A percentile compares a stretch with the other conserved stretches of the same genome.
phyloP scores from a whole-genome alignment of 2,329 filamentous ascomycete species.

The Helminthosporium solani region DNA sequence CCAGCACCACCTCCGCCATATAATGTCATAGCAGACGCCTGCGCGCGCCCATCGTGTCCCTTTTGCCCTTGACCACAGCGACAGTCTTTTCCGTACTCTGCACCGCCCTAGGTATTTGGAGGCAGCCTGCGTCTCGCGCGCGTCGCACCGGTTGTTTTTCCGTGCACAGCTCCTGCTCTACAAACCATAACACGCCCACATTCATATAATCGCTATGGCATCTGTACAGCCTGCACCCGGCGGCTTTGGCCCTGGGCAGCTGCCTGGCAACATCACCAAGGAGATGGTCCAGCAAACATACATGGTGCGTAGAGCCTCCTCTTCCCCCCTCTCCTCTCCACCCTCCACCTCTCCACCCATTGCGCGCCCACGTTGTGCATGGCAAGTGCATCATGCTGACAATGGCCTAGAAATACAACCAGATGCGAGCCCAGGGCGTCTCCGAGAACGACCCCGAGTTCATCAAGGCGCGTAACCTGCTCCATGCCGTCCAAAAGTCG shows the following conservation, averaged over 20 bases:
- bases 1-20: conserved; percentile 33
- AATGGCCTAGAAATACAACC: conserved; percentile 71
- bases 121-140: conserved; percentile 17
- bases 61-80: conserved; percentile 19
- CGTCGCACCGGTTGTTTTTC: conserved; percentile 17
- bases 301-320: conserved; percentile 52
- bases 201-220: conserved; percentile 60
- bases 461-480: conserved; percentile 75
- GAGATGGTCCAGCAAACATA: conserved; percentile 77
- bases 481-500: conserved; percentile 68
- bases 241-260: conserved; percentile 63
- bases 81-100: conserved; percentile 27
- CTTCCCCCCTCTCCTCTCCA: conserved; percentile 1
- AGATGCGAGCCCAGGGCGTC: conserved; percentile 84
- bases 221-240: conserved; percentile 73
- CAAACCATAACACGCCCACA: conserved; percentile 17
- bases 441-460: conserved; percentile 82
- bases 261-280: conserved; percentile 69
- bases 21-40: conserved; percentile 38
- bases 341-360: conserved; percentile 3
- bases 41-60: no score
- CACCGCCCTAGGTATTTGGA: conserved; percentile 24
- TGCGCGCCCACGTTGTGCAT: conserved; percentile 8
- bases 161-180: conserved; percentile 13
- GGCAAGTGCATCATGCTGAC: conserved; percentile 38